A percentile compares a stretch with the other conserved stretches of the same genome.
Conservation (phyloP, 2,329 filamentous ascomycete species). For the Curvularia spicifera region DNA sequence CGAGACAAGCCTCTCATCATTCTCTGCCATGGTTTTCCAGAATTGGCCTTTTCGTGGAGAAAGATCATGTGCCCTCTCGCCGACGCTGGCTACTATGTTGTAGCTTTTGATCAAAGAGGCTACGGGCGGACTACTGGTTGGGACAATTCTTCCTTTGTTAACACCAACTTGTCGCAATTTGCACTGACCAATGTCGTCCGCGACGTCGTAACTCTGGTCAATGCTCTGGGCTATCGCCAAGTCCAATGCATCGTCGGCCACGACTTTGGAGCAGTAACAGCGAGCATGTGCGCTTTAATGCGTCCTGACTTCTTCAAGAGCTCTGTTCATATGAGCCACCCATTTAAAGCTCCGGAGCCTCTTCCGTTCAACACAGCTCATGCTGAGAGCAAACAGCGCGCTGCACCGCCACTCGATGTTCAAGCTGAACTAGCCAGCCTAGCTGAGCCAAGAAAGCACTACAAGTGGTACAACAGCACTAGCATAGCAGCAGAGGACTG, state of each 20-base stretch:
- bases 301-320: constrained; percentile 69
- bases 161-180: constrained; percentile 64
- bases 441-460: constrained; percentile 68
- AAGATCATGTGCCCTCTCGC: constrained; percentile 67
- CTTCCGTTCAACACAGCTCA: constrained; percentile 58
- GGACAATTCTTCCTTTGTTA: constrained; percentile 58
- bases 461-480: constrained; percentile 70
- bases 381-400: constrained; percentile 28
- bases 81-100: constrained; percentile 66
- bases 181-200: constrained; percentile 65
- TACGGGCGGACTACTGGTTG: constrained; percentile 71
- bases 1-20: constrained; percentile 62
- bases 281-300: constrained; percentile 65
- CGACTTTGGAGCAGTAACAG: constrained; percentile 69
- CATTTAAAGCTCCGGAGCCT: constrained; percentile 61
- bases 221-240: constrained; percentile 64
- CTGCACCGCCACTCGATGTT: constrained; percentile 53
- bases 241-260: constrained; percentile 69
- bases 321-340: constrained; percentile 69
- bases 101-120: constrained; percentile 71
- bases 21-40: constrained; percentile 71
- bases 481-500: constrained; percentile 56
- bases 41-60: constrained; percentile 73
- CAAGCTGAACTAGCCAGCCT: constrained; percentile 62
- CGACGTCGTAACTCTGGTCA: constrained; percentile 67